Base-by-base conservation (phyloP, 2,329 filamentous ascomycete genomes). In the Fusarium sp. region DNA sequence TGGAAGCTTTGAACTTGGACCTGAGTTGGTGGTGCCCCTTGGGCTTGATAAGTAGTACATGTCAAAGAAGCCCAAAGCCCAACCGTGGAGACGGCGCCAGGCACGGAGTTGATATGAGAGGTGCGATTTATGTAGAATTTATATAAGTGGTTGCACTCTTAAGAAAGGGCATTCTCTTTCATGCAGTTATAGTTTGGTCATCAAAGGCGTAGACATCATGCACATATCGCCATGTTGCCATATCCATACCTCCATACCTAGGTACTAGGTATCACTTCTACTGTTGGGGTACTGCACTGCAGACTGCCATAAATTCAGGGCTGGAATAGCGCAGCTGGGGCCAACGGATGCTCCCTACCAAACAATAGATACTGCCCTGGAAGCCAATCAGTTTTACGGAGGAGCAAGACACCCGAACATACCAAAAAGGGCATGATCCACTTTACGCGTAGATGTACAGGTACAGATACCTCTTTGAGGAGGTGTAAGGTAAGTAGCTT, bases 1-100 rank as follows among this genome's bases (percentile, higher is more conserved):
- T 32, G 28, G 15, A 50, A 64, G 53, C 59, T 52, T 62, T 67
- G 46, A n/a, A 30, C n/a, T n/a, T 53, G 45, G 34, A 39, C 45
- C 4, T 34, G 32, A 32, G 26, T 28, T 28, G 26, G 26, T 28
- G 26, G 26, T 28, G 10, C 26, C 26, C 26, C 26, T 28, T 28
- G 26, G 26, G 26, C 26, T 28, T 28, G 26, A 28, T 28, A n/a
- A n/a, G n/a, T n/a, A 28, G 26, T 34, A 53, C 24, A 49, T 38
- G 38, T 21, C 40, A 26, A 48, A 34, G 34, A 34, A 57, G 58
- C 65, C 65, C 32, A 66, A 34, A 57, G 58, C 65, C 65, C 32
- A 66, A 68, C 20, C 60, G 56, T 68, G 65, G 65, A 66, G 65
- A 54, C 51, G 34, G 50, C 19, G 42, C 44, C 49, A 65, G 65